Evolutionary conservation across 495 filamentous ascomycete genomes (phyloP).

Genomic region (Lophiotrema nucula): DNA sequence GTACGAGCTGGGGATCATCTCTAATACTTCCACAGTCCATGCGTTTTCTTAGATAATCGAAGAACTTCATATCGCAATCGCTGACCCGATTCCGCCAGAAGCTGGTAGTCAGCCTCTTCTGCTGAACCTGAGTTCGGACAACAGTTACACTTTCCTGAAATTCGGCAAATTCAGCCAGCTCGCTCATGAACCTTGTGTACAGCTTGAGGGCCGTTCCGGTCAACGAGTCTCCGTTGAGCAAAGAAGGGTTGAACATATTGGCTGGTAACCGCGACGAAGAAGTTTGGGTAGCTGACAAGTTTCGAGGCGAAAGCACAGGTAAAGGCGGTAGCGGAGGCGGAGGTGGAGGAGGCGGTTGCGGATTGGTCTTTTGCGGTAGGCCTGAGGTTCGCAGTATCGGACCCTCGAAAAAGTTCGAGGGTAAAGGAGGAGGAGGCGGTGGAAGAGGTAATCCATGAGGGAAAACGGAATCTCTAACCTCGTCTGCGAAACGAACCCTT

Average conservation of each 20-base stretch:
- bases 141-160: slow-evolving; percentile 16
- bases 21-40: neutral
- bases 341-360: neutral
- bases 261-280: neutral
- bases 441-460: too few relatives aligned
- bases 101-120: slow-evolving; percentile 5
- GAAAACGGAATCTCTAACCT: too few relatives aligned
- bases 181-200: slow-evolving; percentile 27
- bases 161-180: slow-evolving; percentile 18
- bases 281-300: slow-evolving; percentile 1
- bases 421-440: too few relatives aligned
- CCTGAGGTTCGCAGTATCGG: too few relatives aligned
- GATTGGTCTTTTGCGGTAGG: too few relatives aligned
- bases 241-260: neutral
- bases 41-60: slow-evolving; percentile 12
- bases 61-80: slow-evolving; percentile 7
- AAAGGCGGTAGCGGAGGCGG: neutral
- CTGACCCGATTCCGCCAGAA: slow-evolving; percentile 11
- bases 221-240: too few relatives aligned
- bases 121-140: slow-evolving; percentile 17
- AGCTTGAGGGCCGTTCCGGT: slow-evolving; percentile 7
- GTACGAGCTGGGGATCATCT: slow-evolving; percentile 8
- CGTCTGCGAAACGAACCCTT: too few relatives aligned
- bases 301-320: neutral
- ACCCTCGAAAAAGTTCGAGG: too few relatives aligned